Evolutionary conservation across 1,284 basidiomycete species (phyloP).

Genomic region (Coniferiporia sulphurascens): DNA sequence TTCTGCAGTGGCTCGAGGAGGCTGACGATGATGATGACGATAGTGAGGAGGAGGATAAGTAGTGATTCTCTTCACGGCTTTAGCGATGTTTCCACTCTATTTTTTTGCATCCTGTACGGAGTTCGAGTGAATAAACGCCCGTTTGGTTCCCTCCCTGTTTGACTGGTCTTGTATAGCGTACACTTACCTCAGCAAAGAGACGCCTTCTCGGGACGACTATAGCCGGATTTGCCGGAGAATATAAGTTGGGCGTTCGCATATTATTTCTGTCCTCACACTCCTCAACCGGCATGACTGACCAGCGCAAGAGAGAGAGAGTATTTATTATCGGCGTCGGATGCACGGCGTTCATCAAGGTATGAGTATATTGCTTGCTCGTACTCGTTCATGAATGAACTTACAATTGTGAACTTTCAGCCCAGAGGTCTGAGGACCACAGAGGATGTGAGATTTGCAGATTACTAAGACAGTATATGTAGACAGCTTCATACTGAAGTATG

Average conservation of each 20-base stretch:
- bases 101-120: neutral
- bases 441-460: constrained; percentile 42
- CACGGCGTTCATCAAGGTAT: constrained; percentile 77
- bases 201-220: no score
- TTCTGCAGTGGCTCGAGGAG: constrained; percentile 46
- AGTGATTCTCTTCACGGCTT: neutral
- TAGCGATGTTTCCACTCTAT: neutral
- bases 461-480: neutral
- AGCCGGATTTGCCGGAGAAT: no score
- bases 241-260: no score
- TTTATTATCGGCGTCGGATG: constrained; percentile 77
- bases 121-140: neutral
- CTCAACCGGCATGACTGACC: neutral
- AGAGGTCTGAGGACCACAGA: constrained; percentile 59
- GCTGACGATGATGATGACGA: constrained; percentile 42
- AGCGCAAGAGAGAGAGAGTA: constrained; percentile 40
- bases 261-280: neutral
- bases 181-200: no score
- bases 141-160: neutral
- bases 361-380: neutral
- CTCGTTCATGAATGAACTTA: no score
- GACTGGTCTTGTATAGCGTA: neutral
- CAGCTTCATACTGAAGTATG: neutral
- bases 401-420: constrained; percentile 44
- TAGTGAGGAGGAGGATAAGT: constrained; percentile 26